Evolutionary conservation across 208 protist genomes (phyloP), one percentile per base, ranked within the genome.

Genomic region (Trypanosomatidae sp.): DNA sequence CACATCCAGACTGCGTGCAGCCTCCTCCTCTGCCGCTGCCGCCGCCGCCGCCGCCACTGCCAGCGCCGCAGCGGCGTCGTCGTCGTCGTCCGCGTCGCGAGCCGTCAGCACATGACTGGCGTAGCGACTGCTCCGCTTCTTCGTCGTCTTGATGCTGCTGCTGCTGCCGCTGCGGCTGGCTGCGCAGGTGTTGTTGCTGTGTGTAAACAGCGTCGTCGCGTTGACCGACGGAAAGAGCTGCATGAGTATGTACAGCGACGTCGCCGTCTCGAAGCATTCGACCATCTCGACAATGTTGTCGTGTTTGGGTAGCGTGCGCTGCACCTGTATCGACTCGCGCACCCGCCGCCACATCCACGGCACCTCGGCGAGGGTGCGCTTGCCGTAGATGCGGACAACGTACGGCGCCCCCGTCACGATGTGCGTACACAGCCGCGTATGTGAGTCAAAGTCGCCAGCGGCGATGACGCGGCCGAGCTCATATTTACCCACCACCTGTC

Each of bases 191-290:
- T 37, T 71, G 1, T 67, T 77, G 25, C 21, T n/a, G 15, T 19
- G 20, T 23, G 25, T 21, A 52, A 85, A 80, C 19, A 88, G 32
- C 33, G 68, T 67, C 4, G 73, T 75, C 6, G 81, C 25, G 47
- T 84, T 83, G 26, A 67, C 62, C 19, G 83, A 85, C 6, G 60
- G 54, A 50, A 89, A 87, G 4, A 80, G 42, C 18, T 82, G 67
- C 84, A 92, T 92, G 18, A 92, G 45, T 43, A 92, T 87, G 68
- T 92, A 92, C 15, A 92, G 35, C 1, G 68, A 80, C 0, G 66
- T 63, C 37, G 67, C 52, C 7, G 84, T 83, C 58, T 92, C 84
- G 33, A 88, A 92, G 50, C 75, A 88, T 55, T 92, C 78, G 2
- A 79, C 55, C 60, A 81, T 92, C 55, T 92, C 84, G 51, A 89